Percentiles rank a stretch among this genome's conserved stretches.
Evolutionary conservation across 129 eudicot species (phyloP).

Genomic region (Helianthus tuberosus): DNA sequence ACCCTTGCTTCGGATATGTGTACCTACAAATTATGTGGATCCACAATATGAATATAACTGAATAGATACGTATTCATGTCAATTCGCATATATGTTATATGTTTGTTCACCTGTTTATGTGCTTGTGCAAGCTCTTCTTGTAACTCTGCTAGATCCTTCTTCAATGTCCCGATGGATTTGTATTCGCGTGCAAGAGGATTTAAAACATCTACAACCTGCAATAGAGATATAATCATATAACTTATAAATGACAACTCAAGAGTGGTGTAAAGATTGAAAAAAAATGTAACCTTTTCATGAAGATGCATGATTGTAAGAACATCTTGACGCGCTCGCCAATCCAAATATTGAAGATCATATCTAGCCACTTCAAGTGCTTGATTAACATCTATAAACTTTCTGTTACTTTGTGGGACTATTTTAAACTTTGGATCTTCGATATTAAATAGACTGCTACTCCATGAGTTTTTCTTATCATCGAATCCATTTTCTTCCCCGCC

Average conservation of each 20-base stretch:
- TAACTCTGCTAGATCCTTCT: slow-evolving; percentile 79
- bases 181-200: slow-evolving; percentile 92
- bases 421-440: slow-evolving; percentile 80
- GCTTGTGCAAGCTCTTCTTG: slow-evolving; percentile 84
- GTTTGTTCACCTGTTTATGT: slow-evolving; percentile 67
- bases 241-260: slow-evolving; percentile 13
- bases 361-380: slow-evolving; percentile 89
- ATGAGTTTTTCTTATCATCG: slow-evolving; percentile 57
- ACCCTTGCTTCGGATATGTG: slow-evolving; percentile 94
- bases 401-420: slow-evolving; percentile 49
- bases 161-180: slow-evolving; percentile 82
- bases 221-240: not conserved
- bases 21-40: slow-evolving; percentile 49
- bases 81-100: not conserved
- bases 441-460: slow-evolving; percentile 56
- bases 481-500: slow-evolving; percentile 56
- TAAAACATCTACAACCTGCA: slow-evolving; percentile 88
- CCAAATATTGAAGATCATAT: slow-evolving; percentile 81
- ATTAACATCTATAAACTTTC: slow-evolving; percentile 77
- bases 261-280: slow-evolving; percentile 1
- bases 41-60: not conserved
- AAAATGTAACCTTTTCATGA: slow-evolving; percentile 70
- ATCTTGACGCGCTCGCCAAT: slow-evolving; percentile 94
- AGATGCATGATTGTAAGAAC: slow-evolving; percentile 78
- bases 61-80: not conserved